These are phyloP conservation scores for Sporothrix schenckii DNA, from an alignment of 2,329 filamentous ascomycete genomes.

Conservation along the genomic window DNA sequence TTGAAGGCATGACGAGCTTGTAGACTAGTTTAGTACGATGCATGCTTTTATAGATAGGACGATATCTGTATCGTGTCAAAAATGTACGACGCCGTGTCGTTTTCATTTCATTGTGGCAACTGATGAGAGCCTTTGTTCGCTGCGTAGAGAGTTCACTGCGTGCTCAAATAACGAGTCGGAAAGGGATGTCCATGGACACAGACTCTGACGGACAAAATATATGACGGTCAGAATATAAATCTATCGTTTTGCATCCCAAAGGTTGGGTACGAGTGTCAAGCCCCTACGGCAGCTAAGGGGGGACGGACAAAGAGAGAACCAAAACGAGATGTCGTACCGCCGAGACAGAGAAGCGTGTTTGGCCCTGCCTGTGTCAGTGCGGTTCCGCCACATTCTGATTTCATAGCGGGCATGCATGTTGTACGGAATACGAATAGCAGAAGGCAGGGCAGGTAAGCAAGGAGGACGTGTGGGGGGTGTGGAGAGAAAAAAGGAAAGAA, in stretches of 20 bases:
- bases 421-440: too few species aligned
- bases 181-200: background rate
- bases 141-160: too few species aligned
- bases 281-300: too few species aligned
- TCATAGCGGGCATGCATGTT: background rate
- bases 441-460: too few species aligned
- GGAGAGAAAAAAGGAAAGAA: too few species aligned
- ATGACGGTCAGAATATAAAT: background rate
- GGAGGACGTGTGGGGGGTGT: too few species aligned
- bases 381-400: background rate
- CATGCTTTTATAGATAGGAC: background rate
- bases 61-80: too few species aligned
- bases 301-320: too few species aligned
- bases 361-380: constrained; percentile 5
- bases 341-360: background rate
- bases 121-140: too few species aligned
- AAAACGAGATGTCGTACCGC: background rate
- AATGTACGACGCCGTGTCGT: too few species aligned
- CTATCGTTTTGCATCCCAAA: background rate
- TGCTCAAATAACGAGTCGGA: background rate
- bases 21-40: background rate
- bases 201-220: background rate
- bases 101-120: too few species aligned
- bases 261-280: background rate
- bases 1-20: background rate